These are phyloP conservation scores for Cladochytrium replicatum DNA, from an alignment of 192 early-diverging fungal species.

Conservation along the genomic window DNA sequence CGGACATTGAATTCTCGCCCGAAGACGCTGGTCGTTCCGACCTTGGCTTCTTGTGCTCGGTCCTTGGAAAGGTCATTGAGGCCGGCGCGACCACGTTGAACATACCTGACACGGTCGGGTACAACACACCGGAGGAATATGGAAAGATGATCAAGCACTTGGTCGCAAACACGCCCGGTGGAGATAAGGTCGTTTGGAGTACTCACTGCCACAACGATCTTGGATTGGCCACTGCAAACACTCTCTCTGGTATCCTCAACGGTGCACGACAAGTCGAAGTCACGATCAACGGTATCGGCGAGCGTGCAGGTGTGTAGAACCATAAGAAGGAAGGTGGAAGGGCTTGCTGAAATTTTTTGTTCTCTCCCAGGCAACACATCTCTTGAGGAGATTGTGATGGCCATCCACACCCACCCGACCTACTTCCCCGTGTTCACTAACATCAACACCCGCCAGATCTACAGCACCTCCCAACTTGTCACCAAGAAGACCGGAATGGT, in stretches of 20 bases:
- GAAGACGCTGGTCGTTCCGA: constrained; percentile 92
- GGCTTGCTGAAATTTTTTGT: not conserved
- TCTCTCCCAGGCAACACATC: constrained; percentile 72
- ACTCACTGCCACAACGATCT: constrained; percentile 99
- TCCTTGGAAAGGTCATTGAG: constrained; percentile 63
- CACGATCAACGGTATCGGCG: constrained; percentile 96
- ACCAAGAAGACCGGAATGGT: constrained; percentile 82
- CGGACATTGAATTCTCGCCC: constrained; percentile 89
- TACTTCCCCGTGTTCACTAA: constrained; percentile 83
- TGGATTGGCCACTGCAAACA: constrained; percentile 93
- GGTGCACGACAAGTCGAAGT: constrained; percentile 96
- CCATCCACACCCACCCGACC: constrained; percentile 83
- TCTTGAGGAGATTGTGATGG: constrained; percentile 93
- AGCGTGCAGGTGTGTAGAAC: constrained; percentile 63
- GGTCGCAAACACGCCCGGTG: constrained; percentile 59
- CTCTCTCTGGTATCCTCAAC: constrained; percentile 77
- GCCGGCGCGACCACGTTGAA: constrained; percentile 93
- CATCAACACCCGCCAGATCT: constrained; percentile 82
- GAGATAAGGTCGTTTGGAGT: constrained; percentile 69
- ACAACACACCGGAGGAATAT: constrained; percentile 86
- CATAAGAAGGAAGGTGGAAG: constrained; percentile 2
- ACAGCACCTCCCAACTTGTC: constrained; percentile 80
- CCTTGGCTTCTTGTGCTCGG: constrained; percentile 74
- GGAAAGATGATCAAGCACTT: constrained; percentile 78
- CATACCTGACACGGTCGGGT: constrained; percentile 98